A percentile compares a stretch with the other conserved stretches of the same genome.
Conservation (phyloP, 2,329 filamentous ascomycete species). For the Trichoderma aggressivum region DNA sequence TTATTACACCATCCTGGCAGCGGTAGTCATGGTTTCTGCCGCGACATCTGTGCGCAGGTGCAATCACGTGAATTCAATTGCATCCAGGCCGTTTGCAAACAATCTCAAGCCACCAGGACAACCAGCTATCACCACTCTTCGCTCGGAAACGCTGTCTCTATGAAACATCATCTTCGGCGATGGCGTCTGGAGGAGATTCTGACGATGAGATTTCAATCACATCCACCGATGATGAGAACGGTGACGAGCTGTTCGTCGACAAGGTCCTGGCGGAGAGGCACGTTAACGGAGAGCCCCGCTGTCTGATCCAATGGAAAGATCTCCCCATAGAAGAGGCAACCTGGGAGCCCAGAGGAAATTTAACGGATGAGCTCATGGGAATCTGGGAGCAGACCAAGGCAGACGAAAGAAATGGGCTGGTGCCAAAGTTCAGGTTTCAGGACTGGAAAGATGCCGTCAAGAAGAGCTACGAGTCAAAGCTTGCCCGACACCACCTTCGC, state of each 20-base stretch:
- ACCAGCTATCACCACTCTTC: background rate
- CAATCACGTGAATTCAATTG: conserved; percentile 2
- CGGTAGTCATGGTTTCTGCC: background rate
- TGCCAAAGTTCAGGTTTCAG: conserved; percentile 37
- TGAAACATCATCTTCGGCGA: background rate
- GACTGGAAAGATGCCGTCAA: conserved; percentile 36
- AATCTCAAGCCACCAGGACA: background rate
- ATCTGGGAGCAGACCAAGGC: conserved; percentile 44
- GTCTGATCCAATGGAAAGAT: conserved; percentile 39
- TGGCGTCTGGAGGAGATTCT: background rate
- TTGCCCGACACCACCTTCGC: conserved; percentile 39
- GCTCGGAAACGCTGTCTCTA: background rate
- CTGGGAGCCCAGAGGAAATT: conserved; percentile 50
- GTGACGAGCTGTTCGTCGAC: conserved; percentile 49
- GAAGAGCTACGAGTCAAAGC: conserved; percentile 29
- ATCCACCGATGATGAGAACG: conserved; percentile 33
- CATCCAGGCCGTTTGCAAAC: background rate
- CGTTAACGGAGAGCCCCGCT: conserved; percentile 28
- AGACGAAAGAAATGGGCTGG: conserved; percentile 31
- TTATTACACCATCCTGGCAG: background rate
- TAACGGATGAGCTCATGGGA: conserved; percentile 37
- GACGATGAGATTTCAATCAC: conserved; percentile 32
- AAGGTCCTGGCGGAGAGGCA: conserved; percentile 48
- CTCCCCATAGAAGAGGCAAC: conserved; percentile 35
- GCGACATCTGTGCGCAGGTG: background rate